Evolutionary conservation across 768 basidiomycete species (phyloP), one percentile per base, ranked within the genome.

Genomic region (Cyathus striatus): DNA sequence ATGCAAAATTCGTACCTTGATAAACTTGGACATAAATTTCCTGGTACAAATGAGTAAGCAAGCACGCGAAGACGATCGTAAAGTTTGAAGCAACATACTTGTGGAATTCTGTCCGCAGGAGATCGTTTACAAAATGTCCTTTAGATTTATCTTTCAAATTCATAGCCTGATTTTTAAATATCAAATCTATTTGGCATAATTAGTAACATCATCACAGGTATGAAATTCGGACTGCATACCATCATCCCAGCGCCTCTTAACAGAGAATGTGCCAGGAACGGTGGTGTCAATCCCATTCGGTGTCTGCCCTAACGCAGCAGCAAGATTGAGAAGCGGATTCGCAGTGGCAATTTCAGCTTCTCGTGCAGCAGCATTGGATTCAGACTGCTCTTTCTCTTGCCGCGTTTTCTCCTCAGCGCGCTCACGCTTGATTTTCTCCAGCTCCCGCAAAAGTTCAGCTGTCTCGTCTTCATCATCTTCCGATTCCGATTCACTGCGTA

Each of bases 391-490:
- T 32, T 72, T 72, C 33, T 96, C 95, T 60, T 80, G 71, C 34
- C 88, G 73, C 26, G 76, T 85, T 58, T 92, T 92, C 64, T 98
- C 96, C 55, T 87, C 94, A 9, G 94, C 94, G 7, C 95, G 77
- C 57, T 98, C 94, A 37, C 84, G 84, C 65, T 96, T 97, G 52
- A 98, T 97, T 70, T 95, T 97, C 65, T 96, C 95, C n/a, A 99
- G 74, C 61, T 99, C 96, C 20, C 92, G 83, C 48, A 99, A 71
- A 18, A 99, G 73, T 55, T 96, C 95, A 0, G 92, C 92, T 0
- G 92, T 91, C 42, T 95, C 91, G 53, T 92, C 90, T 49, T 95
- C 93, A 18, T 82, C 79, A 5, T 76, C 73, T 6, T 77, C 76
- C 25, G 81, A 79, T 41, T 69, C 74, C 46, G 34, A 24, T 9